Base-by-base conservation (phyloP, 345 rosid species). In the Sisymbrium altissimum region DNA sequence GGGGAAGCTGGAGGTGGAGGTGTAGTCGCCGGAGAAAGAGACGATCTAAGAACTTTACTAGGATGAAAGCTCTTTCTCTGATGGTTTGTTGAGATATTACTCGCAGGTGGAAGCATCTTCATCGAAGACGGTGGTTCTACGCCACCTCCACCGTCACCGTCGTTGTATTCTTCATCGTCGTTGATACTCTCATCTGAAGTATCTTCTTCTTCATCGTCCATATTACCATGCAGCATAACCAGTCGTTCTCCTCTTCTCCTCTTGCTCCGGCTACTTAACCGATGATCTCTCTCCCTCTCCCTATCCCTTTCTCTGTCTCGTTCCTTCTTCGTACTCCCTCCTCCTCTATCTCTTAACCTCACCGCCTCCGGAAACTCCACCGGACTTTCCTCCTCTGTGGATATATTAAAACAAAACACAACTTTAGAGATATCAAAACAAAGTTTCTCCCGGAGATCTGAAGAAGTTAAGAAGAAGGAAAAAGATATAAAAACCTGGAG, bases 151-250 rank as follows among this genome's bases (percentile, higher is more conserved):
- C 9, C 49, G 19, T 83, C 91, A 3, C 79, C 94, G 29, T 85
- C 98, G 0, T 88, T 91, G 0, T 87, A 97, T 6, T 92, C 98
- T 53, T 92, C 99, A 7, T 96, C 97, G 12, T 89, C 96, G 78
- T 96, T 86, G 14, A 92, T 86, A 62, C 98, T 96, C 79, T 90
- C 99, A 57, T 92, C 99, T 1, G 97, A 87, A 72, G 79, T 92
- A 3, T 90, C 97, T 15, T 90, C 98, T 4, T 45, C 88, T 21
- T 83, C 96, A 43, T 88, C 97, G 63, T 85, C 95, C 63, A 91
- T 72, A 70, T 73, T 87, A 17, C 86, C 92, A 78, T 82, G 89
- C 57, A 86, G 73, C 89, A 85, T 64, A 72, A 89, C 69, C 79
- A 86, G 46, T 32, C 93, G 83, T 62, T 95, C 98, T 8, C 89